phyloP scores from a whole-genome alignment of 2,329 filamentous ascomycete species.

The Stagonosporopsis vannaccii region DNA sequence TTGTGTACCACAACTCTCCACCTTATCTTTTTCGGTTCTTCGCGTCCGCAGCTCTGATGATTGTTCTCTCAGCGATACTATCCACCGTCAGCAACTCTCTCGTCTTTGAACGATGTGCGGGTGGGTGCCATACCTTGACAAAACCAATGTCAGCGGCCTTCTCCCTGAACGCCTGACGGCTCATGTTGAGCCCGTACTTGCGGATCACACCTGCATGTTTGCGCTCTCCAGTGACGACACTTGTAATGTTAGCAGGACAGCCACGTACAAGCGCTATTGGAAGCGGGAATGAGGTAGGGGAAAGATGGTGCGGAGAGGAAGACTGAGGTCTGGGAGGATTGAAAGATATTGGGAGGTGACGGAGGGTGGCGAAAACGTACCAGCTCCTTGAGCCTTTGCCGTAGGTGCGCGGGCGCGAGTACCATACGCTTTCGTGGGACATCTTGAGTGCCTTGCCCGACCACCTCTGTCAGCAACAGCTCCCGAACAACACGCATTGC shows the following conservation, averaged over 20 bases:
- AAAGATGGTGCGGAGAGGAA: no score
- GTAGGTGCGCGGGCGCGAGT: slow-evolving; percentile 94
- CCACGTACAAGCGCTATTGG: background rate
- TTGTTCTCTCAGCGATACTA: no score
- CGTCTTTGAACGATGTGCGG: no score
- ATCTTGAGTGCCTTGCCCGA: slow-evolving; percentile 16
- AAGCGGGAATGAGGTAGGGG: background rate
- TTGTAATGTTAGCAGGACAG: slow-evolving; percentile 3
- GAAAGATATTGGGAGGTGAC: background rate
- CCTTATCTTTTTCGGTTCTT: no score
- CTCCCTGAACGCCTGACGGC: slow-evolving; percentile 72
- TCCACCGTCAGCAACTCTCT: no score
- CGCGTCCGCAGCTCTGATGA: no score
- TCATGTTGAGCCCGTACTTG: slow-evolving; percentile 94
- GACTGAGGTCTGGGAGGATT: slow-evolving; percentile 55
- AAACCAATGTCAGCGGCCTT: slow-evolving; percentile 72
- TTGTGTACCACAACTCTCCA: no score
- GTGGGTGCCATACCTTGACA: no score
- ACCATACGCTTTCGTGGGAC: slow-evolving; percentile 72
- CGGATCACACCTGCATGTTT: slow-evolving; percentile 87
- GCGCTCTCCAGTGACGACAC: slow-evolving; percentile 38
- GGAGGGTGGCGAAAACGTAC: slow-evolving; percentile 59
- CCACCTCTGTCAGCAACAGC: no score
- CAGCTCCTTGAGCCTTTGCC: slow-evolving; percentile 92
- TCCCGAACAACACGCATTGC: no score